Evolutionary conservation across 371 early-diverging fungal species (phyloP), one percentile per base, ranked within the genome.

Genomic region (Haplosporangium sp.): DNA sequence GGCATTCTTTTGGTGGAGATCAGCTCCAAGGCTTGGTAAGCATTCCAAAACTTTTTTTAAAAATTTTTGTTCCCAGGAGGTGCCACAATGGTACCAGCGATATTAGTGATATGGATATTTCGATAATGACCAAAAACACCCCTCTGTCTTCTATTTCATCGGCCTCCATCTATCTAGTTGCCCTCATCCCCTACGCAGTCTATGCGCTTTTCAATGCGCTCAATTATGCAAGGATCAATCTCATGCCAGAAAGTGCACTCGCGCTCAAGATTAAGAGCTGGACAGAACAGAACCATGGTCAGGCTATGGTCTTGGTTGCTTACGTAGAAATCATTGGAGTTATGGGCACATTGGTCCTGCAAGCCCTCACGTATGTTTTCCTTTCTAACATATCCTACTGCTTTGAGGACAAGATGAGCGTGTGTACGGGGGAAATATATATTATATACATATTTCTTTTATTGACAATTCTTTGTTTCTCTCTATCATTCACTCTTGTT

Each of bases 181-280:
- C 94, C 13, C 84, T 96, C 73, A 75, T 96, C 68, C 97, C 97
- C 23, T 96, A 88, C 66, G 87, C 84, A 6, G 91, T 91, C 59
- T 96, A 94, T 73, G 95, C 97, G 23, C 74, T 91, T 63, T 94
- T 95, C 86, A 95, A 96, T 73, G 86, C 91, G 6, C 82, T 93
- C 62, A 91, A 90, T 64, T 96, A 93, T 81, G 67, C 89, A 45
- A 90, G 95, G 62, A 87, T 90, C 21, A 91, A 92, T 59, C 64
- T 95, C 64, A 83, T 95, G 36, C 94, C 94, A 9, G 58, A 90
- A 55, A 83, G 86, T 55, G 83, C 82, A 62, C 80, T 90, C 59
- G 86, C 85, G 60, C 86, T 83, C 54, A 74, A 77, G 62, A 83
- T 94, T 68, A 87, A 90, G 79, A 71, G 81, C 41, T 93, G 84